phyloP scores from a whole-genome alignment of 441 rosid genomes.

The Gossypium trilobum region DNA sequence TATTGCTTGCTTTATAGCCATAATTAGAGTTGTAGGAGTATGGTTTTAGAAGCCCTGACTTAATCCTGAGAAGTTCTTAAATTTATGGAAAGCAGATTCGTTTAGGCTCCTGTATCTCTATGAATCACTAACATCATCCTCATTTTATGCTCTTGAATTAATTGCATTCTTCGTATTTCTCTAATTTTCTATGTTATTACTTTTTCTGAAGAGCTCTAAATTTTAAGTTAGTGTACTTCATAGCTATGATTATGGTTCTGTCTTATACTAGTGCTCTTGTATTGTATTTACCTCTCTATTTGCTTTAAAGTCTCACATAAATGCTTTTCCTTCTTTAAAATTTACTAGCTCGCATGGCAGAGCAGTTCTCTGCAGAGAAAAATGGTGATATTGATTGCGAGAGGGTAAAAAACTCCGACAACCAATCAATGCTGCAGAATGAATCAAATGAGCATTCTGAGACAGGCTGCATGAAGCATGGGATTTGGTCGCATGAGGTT shows the following conservation, averaged over 20 bases:
- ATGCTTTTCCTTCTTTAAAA: constrained; percentile 16
- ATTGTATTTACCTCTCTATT: background rate
- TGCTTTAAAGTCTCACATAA: background rate
- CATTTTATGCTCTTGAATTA: background rate
- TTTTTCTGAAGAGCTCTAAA: background rate
- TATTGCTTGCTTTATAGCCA: background rate
- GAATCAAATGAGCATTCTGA: constrained; percentile 34
- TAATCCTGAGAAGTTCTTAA: background rate
- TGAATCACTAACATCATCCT: background rate
- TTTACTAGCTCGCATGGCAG: constrained; percentile 34
- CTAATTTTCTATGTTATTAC: background rate
- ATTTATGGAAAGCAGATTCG: background rate
- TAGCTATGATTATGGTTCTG: background rate
- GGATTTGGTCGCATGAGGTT: constrained; percentile 83
- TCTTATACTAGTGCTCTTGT: background rate
- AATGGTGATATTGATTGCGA: constrained; percentile 25
- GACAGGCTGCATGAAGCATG: constrained; percentile 41
- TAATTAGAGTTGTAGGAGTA: background rate
- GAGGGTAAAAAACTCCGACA: constrained; percentile 30
- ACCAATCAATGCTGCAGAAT: constrained; percentile 26
- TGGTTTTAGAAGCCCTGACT: background rate
- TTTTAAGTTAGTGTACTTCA: background rate
- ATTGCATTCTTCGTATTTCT: background rate
- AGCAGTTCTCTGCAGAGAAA: constrained; percentile 27
- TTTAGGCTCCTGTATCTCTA: background rate